phyloP scores from a whole-genome alignment of 2,329 filamentous ascomycete genomes.

The Cryphonectria radicalis region DNA sequence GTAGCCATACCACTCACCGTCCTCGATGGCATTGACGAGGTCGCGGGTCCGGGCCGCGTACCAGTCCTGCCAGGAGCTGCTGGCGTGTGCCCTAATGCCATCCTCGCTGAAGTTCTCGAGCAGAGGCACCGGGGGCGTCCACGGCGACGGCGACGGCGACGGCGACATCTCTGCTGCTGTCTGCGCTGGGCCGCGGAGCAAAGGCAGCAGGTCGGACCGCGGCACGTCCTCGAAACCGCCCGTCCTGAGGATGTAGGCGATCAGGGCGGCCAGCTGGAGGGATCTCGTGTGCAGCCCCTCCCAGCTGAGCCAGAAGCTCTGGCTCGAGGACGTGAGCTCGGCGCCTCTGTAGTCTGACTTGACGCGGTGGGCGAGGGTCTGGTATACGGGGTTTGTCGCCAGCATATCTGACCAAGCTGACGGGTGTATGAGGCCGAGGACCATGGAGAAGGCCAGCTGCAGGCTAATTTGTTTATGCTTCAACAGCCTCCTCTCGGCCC shows the following conservation, averaged over 20 bases:
- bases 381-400: conserved; percentile 18
- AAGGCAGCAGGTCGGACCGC: conserved; percentile 27
- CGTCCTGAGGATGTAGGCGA: conserved; percentile 25
- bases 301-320: conserved; percentile 29
- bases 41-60: conserved; percentile 26
- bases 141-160: not conserved
- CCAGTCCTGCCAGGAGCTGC: conserved; percentile 29
- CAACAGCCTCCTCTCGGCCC: conserved; percentile 24
- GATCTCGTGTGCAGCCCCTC: conserved; percentile 29
- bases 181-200: conserved; percentile 13
- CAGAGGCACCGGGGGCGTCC: not conserved
- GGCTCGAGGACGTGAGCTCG: conserved; percentile 26
- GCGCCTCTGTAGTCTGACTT: conserved; percentile 25
- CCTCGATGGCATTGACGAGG: conserved; percentile 26
- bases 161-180: not conserved
- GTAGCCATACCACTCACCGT: conserved; percentile 30
- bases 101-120: conserved; percentile 23
- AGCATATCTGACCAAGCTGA: conserved; percentile 19
- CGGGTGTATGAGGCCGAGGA: conserved; percentile 24
- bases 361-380: conserved; percentile 23
- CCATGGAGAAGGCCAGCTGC: conserved; percentile 27
- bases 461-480: conserved; percentile 26
- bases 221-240: conserved; percentile 26
- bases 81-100: conserved; percentile 14
- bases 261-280: conserved; percentile 28